Evolutionary conservation across 306 rosid species (phyloP).

Genomic region (Prosopis cineraria): DNA sequence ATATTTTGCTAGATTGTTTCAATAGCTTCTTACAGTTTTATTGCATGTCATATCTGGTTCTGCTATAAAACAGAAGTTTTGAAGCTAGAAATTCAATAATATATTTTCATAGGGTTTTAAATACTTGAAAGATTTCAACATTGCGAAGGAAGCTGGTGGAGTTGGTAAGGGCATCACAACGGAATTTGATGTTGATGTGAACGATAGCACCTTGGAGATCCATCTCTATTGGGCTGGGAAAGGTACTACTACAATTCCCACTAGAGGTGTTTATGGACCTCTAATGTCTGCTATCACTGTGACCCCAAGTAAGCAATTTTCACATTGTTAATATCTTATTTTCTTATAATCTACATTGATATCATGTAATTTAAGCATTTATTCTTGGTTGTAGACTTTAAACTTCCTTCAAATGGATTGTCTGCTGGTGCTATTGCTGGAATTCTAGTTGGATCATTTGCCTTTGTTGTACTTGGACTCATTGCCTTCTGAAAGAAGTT

Average conservation of each 20-base stretch:
- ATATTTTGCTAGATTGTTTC: neutral
- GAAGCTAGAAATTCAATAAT: neutral
- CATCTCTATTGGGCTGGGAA: constrained; percentile 79
- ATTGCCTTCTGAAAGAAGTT: constrained; percentile 50
- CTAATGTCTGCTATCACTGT: constrained; percentile 75
- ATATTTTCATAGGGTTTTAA: constrained; percentile 46
- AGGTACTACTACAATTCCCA: constrained; percentile 75
- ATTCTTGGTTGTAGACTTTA: constrained; percentile 44
- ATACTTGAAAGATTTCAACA: constrained; percentile 55
- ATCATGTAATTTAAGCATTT: constrained; percentile 15
- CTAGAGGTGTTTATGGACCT: constrained; percentile 77
- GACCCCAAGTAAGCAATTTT: constrained; percentile 56
- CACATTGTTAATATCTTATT: neutral
- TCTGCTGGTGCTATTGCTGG: constrained; percentile 65
- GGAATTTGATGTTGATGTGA: constrained; percentile 51
- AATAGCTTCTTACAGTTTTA: neutral
- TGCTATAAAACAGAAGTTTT: neutral
- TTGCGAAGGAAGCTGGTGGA: constrained; percentile 63
- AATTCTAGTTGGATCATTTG: constrained; percentile 51
- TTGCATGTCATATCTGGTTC: neutral
- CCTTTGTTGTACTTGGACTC: constrained; percentile 42
- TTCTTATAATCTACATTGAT: neutral
- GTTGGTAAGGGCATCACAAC: constrained; percentile 41
- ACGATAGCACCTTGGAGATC: constrained; percentile 63
- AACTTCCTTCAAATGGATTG: constrained; percentile 44